A percentile compares a stretch with the other conserved stretches of the same genome.
Evolutionary conservation across 352 stramenopile genomes (phyloP).

Genomic region (Globisporangium middletonii): DNA sequence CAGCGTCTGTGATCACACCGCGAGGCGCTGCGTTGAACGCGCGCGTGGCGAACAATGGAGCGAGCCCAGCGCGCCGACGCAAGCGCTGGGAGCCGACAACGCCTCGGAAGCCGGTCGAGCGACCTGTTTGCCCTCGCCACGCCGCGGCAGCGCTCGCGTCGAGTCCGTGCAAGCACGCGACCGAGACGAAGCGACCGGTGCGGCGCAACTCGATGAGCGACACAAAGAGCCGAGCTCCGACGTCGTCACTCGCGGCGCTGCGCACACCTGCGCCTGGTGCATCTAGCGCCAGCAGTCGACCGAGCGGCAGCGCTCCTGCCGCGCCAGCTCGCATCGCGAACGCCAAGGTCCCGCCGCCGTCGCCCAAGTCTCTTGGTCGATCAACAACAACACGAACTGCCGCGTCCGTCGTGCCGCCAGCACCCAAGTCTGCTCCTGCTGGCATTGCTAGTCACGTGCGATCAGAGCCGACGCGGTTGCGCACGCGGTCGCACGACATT

Average conservation of each 20-base stretch:
- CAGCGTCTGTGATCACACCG: background rate
- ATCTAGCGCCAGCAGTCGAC: background rate
- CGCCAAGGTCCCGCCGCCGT: too few species aligned
- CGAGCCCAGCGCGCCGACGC: background rate
- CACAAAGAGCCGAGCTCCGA: background rate
- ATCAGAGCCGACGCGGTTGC: background rate
- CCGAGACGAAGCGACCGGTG: background rate
- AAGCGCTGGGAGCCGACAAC: slow-evolving; percentile 7
- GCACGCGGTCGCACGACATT: background rate
- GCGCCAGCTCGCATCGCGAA: background rate
- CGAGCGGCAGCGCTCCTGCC: background rate
- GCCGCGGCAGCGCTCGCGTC: slow-evolving; percentile 1
- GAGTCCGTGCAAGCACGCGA: background rate
- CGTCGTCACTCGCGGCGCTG: background rate
- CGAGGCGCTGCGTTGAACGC: too few species aligned
- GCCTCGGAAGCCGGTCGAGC: slow-evolving; percentile 4
- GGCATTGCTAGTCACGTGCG: background rate
- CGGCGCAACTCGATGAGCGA: slow-evolving; percentile 4
- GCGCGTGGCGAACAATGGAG: background rate
- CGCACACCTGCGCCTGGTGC: too few species aligned
- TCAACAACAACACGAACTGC: background rate
- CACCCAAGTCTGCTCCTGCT: too few species aligned
- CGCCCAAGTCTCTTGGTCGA: too few species aligned
- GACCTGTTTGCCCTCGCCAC: slow-evolving; percentile 5
- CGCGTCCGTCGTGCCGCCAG: background rate